Base-by-base conservation (phyloP, 805 yeast species). In the Suhomyces canberraensis region DNA sequence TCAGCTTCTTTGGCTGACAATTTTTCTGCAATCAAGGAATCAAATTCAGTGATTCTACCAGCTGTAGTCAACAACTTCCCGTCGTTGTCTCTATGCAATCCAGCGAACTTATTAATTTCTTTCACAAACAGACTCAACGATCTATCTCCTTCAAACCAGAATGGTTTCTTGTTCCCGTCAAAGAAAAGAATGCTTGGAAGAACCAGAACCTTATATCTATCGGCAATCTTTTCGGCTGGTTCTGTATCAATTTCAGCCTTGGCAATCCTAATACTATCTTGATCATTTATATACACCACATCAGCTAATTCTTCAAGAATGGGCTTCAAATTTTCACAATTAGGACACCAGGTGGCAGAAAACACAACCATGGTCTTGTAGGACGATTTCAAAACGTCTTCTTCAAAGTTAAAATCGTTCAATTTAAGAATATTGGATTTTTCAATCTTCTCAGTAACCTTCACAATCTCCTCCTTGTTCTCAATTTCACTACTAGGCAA, bases 331-430 rank as follows among this genome's bases (percentile, higher is more conserved):
- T 61, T 56, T 54, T 73, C 66, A 60, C 86, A 80, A 51, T 75
- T 71, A 15, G 66, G 71, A 52, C 86, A 79, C 81, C 83, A 75
- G 26, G 71, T 64, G 11, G 82, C 78, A 4, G 84, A 74, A 48
- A 82, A 75, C 2, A 76, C 69, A 16, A 82, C 69, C 25, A 82
- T 52, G 0, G 62, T 47, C 38, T 49, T 45, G 27, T 46, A 45
- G 19, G 51, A 40, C 17, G 60, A 52, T 7, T 58, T 52, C 25
- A 63, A 55, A 8, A 76, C 71, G n/a, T 50, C 35, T 5, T 61
- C 54, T 39, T 66, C 68, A 46, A 78, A 72, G 38, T 59, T 75
- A 26, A 51, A 50, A 37, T 76, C 82, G 25, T 58, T 44, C 27
- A 61, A 46, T 24, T 48, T 37, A 22, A 56, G 41, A 7, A 66